These are phyloP conservation scores for Solanum lycopersicoides DNA, from an alignment of 257 asterid species.

Conservation along the genomic window DNA sequence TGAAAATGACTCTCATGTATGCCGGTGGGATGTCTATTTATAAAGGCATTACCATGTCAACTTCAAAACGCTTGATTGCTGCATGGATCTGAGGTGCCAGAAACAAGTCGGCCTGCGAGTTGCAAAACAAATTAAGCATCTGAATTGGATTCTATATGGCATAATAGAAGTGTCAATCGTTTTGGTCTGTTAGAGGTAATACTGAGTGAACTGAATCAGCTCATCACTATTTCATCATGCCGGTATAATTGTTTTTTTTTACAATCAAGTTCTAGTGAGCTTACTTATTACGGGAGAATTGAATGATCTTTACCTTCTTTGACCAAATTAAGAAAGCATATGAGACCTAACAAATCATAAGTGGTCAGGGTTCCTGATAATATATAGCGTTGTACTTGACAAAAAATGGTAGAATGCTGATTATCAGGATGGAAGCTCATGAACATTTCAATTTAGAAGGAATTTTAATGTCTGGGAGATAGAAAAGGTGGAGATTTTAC, in stretches of 20 bases:
- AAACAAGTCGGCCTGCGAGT: constrained; percentile 65
- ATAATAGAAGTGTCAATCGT: background rate
- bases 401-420: background rate
- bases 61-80: constrained; percentile 36
- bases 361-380: background rate
- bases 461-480: background rate
- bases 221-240: background rate
- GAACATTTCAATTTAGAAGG: background rate
- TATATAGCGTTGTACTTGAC: background rate
- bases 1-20: background rate
- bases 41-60: constrained; percentile 38
- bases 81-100: constrained; percentile 71
- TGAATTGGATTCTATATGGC: background rate
- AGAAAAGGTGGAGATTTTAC: background rate
- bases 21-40: background rate
- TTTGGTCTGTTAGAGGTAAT: background rate
- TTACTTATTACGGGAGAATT: background rate
- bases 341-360: background rate
- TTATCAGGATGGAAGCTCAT: background rate
- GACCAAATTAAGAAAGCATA: background rate
- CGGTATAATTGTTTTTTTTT: background rate
- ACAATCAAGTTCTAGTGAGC: background rate
- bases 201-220: background rate
- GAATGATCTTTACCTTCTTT: background rate
- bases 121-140: background rate